Conservation (phyloP, 2,329 filamentous ascomycete species). For the Ophiostoma sp. region DNA sequence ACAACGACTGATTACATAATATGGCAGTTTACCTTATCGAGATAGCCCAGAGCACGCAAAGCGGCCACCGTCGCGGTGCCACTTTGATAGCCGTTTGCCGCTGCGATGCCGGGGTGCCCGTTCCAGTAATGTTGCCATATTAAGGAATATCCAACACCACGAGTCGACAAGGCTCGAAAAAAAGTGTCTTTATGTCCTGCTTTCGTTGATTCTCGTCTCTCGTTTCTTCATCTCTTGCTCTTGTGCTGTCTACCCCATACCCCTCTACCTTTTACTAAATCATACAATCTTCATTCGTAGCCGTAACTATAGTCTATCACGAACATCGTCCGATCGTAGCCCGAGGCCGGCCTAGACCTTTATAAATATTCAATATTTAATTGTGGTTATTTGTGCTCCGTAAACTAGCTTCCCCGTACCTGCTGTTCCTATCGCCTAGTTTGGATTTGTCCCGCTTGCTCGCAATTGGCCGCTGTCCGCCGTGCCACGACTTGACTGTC, state of each 20-base stretch:
- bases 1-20: neutral
- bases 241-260: neutral
- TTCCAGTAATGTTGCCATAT: neutral
- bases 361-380: neutral
- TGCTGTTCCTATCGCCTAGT: neutral
- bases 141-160: neutral
- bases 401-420: neutral
- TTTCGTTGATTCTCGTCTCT: neutral
- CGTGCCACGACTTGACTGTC: neutral
- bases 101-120: constrained; percentile 1
- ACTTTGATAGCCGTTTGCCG: constrained; percentile 1
- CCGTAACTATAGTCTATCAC: neutral
- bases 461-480: constrained; percentile 2
- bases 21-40: neutral
- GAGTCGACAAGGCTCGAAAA: neutral
- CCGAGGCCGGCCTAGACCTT: neutral
- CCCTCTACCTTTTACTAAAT: neutral
- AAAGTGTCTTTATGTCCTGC: neutral
- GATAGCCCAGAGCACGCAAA: constrained; percentile 1
- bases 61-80: neutral
- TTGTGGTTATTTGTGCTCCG: neutral
- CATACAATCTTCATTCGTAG: neutral
- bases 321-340: constrained; percentile 6
- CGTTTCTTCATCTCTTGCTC: neutral
- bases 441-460: neutral